Percentiles rank a stretch among this genome's conserved stretches.
phyloP scores from a whole-genome alignment of 495 filamentous ascomycete genomes.

The Hypomontagnella monticulosa region DNA sequence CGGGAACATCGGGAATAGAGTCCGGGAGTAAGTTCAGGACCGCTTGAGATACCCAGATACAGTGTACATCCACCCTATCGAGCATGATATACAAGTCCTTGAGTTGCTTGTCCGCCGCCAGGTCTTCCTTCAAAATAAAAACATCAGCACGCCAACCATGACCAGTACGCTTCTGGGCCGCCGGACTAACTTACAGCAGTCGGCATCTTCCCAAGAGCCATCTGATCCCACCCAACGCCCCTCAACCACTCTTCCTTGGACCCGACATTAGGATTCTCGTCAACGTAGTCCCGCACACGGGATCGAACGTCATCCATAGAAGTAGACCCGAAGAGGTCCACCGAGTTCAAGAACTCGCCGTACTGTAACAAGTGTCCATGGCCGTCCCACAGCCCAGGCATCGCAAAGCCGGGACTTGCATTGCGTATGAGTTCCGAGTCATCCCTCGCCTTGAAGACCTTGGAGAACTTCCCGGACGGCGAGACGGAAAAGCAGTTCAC shows the following conservation, averaged over 20 bases:
- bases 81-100: constrained; percentile 70
- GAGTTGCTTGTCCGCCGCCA: constrained; percentile 60
- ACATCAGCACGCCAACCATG: constrained; percentile 32
- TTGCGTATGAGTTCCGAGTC: constrained; percentile 26
- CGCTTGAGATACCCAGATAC: constrained; percentile 68
- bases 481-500: constrained; percentile 58
- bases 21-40: constrained; percentile 64
- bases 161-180: not conserved
- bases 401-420: constrained; percentile 51
- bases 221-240: constrained; percentile 74
- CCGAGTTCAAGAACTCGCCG: constrained; percentile 70
- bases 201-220: constrained; percentile 67
- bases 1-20: constrained; percentile 62
- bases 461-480: constrained; percentile 42
- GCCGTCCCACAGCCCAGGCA: constrained; percentile 72
- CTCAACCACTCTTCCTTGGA: constrained; percentile 64
- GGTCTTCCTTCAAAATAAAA: constrained; percentile 52
- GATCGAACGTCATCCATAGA: constrained; percentile 60
- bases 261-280: constrained; percentile 50
- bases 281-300: constrained; percentile 58
- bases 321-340: constrained; percentile 64
- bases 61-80: constrained; percentile 72
- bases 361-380: constrained; percentile 71
- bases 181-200: constrained; percentile 60
- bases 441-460: constrained; percentile 38